Evolutionary conservation across 164 flowering plant species (phyloP).

Genomic region (Nymphaea colorata): DNA sequence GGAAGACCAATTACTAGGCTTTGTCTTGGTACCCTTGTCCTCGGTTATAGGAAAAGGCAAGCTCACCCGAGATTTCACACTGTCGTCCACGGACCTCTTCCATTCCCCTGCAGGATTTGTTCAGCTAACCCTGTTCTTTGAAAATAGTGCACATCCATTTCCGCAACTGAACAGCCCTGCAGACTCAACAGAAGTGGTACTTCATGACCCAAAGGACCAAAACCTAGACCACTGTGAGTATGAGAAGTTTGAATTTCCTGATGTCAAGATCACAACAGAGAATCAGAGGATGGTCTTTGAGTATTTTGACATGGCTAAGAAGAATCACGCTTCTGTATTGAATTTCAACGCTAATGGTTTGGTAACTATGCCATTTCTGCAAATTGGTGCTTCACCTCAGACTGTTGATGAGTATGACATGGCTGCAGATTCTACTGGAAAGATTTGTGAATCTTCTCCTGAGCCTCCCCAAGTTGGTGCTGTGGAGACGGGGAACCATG

Average conservation of each 20-base stretch:
- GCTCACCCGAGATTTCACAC: constrained; percentile 47
- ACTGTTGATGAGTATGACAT: constrained; percentile 47
- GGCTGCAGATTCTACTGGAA: constrained; percentile 34
- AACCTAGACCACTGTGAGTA: constrained; percentile 45
- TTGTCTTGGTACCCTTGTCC: constrained; percentile 64
- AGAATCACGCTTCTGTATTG: constrained; percentile 15
- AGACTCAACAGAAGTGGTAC: not conserved
- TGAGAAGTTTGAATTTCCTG: constrained; percentile 75
- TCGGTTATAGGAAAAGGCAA: constrained; percentile 47
- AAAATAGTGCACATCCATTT: not conserved
- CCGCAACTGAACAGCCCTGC: not conserved
- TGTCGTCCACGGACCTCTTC: constrained; percentile 65
- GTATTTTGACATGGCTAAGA: constrained; percentile 30
- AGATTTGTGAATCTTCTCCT: constrained; percentile 20
- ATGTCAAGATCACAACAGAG: constrained; percentile 44
- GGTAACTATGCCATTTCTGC: constrained; percentile 45
- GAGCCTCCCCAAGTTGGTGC: constrained; percentile 21
- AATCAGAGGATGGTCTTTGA: constrained; percentile 70
- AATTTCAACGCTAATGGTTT: constrained; percentile 1
- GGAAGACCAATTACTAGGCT: constrained; percentile 92
- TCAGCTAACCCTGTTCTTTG: constrained; percentile 35
- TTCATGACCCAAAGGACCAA: constrained; percentile 9
- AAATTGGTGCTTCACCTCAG: constrained; percentile 40
- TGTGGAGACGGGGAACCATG: constrained; percentile 7
- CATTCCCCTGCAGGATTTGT: constrained; percentile 92